Conservation (phyloP, 2,329 filamentous ascomycete genomes). For the Cercospora beticola region DNA sequence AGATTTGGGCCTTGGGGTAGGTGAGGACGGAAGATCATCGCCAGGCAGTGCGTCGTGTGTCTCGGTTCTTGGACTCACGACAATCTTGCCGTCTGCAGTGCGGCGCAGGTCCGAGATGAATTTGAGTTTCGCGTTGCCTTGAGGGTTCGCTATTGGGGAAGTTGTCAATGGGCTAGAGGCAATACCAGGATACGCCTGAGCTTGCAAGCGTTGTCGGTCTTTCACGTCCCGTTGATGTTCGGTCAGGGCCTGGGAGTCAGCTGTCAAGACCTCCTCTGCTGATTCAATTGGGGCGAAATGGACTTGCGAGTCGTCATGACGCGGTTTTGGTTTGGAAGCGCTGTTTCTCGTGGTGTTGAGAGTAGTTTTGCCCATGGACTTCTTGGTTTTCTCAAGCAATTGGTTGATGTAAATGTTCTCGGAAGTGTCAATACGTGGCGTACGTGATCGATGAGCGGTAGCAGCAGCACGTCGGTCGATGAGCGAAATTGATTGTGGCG, state of each 20-base stretch:
- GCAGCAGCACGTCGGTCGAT: constrained; percentile 4
- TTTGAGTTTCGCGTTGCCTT: constrained; percentile 30
- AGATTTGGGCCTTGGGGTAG: constrained; percentile 44
- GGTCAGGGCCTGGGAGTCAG: constrained; percentile 73
- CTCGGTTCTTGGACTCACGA: constrained; percentile 45
- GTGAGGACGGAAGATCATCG: constrained; percentile 53
- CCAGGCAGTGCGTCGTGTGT: constrained; percentile 44
- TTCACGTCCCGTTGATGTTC: constrained; percentile 77
- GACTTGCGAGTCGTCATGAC: constrained; percentile 81
- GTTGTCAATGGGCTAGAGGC: constrained; percentile 52
- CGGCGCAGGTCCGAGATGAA: constrained; percentile 26
- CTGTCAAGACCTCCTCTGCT: constrained; percentile 46
- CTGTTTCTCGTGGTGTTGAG: not conserved
- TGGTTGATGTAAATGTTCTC: constrained; percentile 27
- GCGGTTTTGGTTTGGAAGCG: constrained; percentile 53
- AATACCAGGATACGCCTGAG: constrained; percentile 67
- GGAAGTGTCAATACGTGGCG: not conserved
- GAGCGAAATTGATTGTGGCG: not conserved
- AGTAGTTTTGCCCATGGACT: not conserved
- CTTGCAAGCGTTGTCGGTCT: constrained; percentile 65
- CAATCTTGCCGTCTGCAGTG: constrained; percentile 31
- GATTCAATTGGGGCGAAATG: constrained; percentile 70
- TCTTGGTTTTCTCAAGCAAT: constrained; percentile 10
- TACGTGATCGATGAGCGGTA: not conserved
- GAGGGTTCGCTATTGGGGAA: constrained; percentile 28